Base-by-base conservation (phyloP, 164 flowering plant species). In the Kingdonia uniflora region DNA sequence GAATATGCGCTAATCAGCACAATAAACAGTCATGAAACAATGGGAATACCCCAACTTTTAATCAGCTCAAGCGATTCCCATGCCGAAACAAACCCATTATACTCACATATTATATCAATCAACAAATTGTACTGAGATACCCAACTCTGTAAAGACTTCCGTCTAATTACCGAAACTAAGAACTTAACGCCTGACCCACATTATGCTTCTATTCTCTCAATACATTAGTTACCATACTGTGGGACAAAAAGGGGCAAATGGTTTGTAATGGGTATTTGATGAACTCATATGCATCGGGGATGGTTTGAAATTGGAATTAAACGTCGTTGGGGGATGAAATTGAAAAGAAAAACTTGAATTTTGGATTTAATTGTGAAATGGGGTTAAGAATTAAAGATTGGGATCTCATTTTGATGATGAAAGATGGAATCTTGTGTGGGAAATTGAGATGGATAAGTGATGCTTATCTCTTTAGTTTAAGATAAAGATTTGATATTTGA, bases 31-130 rank as follows among this genome's bases (percentile, higher is more conserved):
- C 65, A 58, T 0, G 87, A 42, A 10, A 53, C 19, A 1, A 85
- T 59, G 0, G 39, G 26, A 51, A 70, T 19, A 2, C 60, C 67
- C 14, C 19, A 50, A 14, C 25, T 38, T 49, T 58, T 81, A 1
- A 79, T 37, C 38, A 80, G 83, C 35, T 85, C 76, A 19, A 91
- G 73, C 38, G 64, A 44, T 20, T 63, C 55, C 89, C 87, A 91
- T 6, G 68, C 87, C 54, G 71, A 38, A 5, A 77, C 83, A 53
- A 80, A 74, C 19, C 67, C 80, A 37, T 63, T 54, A 5, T 64
- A 65, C 40, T 47, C 37, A 5, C 57, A 49, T 21, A 91, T 65
- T 79, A 69, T 62, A 29, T 65, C 74, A 19, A 74, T 55, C 51
- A 87, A 67, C 15, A 66, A 56, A 56, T 63, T 57, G 38, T 63